A percentile compares a stretch with the other conserved stretches of the same genome.
phyloP scores from a whole-genome alignment of 148 eudicot species.

The Vaccinium corymbosum region DNA sequence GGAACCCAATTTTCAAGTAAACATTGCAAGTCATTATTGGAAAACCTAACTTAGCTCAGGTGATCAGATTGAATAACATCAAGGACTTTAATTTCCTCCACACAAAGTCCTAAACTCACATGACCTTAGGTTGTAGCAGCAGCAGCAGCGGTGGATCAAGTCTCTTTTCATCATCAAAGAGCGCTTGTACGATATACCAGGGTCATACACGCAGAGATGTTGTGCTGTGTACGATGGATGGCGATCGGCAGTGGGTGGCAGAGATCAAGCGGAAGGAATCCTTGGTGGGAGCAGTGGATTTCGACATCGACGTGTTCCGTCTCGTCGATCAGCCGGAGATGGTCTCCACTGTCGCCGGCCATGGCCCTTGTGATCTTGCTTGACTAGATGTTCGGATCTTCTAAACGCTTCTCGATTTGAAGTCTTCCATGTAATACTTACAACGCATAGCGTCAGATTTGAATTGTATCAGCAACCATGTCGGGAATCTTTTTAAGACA shows the following conservation, averaged over 20 bases:
- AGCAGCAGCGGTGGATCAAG: conserved; percentile 12
- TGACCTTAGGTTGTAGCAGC: conserved; percentile 18
- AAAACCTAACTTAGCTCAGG: no score
- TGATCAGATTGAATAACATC: no score
- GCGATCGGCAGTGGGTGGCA: conserved; percentile 46
- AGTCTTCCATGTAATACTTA: background rate
- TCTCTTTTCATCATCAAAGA: conserved; percentile 16
- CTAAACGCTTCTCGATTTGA: conserved; percentile 12
- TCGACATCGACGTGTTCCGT: conserved; percentile 56
- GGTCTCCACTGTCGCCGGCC: conserved; percentile 34
- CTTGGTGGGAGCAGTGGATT: conserved; percentile 39
- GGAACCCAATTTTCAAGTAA: no score
- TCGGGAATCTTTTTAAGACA: no score
- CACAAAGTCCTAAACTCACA: conserved; percentile 44
- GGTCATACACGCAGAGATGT: conserved; percentile 51
- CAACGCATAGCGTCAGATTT: background rate
- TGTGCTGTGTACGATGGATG: conserved; percentile 54
- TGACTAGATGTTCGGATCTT: conserved; percentile 66
- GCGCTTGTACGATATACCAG: conserved; percentile 49
- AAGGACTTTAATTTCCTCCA: conserved; percentile 40
- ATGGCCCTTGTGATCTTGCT: conserved; percentile 68
- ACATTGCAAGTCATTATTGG: no score
- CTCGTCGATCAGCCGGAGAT: conserved; percentile 40
- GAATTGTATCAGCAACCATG: background rate
- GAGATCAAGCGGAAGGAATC: conserved; percentile 62